phyloP scores from a whole-genome alignment of 2,329 filamentous ascomycete species.

The Claviceps pazoutovae region DNA sequence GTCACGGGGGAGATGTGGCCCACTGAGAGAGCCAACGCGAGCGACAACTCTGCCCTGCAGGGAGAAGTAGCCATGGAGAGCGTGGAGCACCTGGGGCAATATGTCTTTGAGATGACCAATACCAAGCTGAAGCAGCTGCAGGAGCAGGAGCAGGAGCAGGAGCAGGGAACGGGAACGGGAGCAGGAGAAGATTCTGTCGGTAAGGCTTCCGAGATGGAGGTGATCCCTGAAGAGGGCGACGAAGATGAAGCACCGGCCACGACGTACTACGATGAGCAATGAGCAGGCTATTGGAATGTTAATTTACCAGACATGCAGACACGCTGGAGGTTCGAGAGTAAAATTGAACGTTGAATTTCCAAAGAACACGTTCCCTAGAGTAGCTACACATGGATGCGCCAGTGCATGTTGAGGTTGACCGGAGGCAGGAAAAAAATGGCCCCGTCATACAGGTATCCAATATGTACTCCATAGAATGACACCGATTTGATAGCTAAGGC shows the following conservation, averaged over 20 bases:
- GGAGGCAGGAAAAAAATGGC: no score
- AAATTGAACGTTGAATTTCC: background rate
- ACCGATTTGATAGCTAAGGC: no score
- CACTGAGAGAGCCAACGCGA: conserved; percentile 37
- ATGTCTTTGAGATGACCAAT: conserved; percentile 91
- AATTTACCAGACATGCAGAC: conserved; percentile 10
- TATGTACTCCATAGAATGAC: no score
- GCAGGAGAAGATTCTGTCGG: conserved; percentile 8
- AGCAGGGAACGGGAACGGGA: background rate
- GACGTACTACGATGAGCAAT: conserved; percentile 16
- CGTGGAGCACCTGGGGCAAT: conserved; percentile 88
- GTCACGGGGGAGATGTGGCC: conserved; percentile 81
- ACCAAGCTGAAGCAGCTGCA: conserved; percentile 38
- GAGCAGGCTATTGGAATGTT: conserved; percentile 15
- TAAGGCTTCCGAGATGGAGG: conserved; percentile 10
- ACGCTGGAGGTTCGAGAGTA: conserved; percentile 23
- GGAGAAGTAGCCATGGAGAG: conserved; percentile 66
- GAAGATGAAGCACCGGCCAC: conserved; percentile 15
- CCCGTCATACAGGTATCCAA: no score
- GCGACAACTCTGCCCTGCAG: conserved; percentile 28
- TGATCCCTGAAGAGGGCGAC: conserved; percentile 16
- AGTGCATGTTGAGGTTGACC: no score
- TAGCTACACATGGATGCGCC: no score
- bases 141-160: conserved; percentile 15
- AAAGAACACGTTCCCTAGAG: no score